A percentile compares a stretch with the other conserved stretches of the same genome.
phyloP scores from a whole-genome alignment of 2,329 filamentous ascomycete genomes.

The Stemphylium beticola region DNA sequence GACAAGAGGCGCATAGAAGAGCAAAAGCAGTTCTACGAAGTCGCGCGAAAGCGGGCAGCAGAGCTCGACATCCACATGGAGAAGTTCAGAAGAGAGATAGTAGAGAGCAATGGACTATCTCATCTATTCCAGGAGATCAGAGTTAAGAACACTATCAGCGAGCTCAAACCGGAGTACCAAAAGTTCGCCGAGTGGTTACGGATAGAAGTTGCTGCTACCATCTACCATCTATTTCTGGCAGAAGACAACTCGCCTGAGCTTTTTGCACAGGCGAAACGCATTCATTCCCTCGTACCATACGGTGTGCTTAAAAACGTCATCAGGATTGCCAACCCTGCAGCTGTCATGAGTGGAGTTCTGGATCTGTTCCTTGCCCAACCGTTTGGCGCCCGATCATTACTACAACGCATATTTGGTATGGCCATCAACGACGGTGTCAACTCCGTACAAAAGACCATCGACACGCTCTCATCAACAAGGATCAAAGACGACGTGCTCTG shows the following conservation, averaged over 20 bases:
- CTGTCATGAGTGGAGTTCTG: slow-evolving; percentile 94
- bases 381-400: slow-evolving; percentile 84
- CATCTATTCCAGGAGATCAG: slow-evolving; percentile 93
- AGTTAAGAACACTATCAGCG: slow-evolving; percentile 83
- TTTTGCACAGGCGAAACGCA: slow-evolving; percentile 90
- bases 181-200: slow-evolving; percentile 98
- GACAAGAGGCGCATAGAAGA: slow-evolving; percentile 90
- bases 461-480: slow-evolving; percentile 71
- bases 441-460: slow-evolving; percentile 85
- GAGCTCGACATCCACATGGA: slow-evolving; percentile 99
- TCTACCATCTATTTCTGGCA: slow-evolving; percentile 96
- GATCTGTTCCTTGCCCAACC: slow-evolving; percentile 96
- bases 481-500: slow-evolving; percentile 82
- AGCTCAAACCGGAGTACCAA: slow-evolving; percentile 92
- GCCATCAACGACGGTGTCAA: slow-evolving; percentile 90
- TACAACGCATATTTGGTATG: slow-evolving; percentile 93
- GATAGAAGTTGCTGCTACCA: slow-evolving; percentile 94
- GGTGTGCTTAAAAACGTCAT: slow-evolving; percentile 95
- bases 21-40: slow-evolving; percentile 93
- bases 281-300: slow-evolving; percentile 94
- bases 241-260: slow-evolving; percentile 98
- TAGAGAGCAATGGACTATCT: slow-evolving; percentile 83
- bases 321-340: slow-evolving; percentile 91
- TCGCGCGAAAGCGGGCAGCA: slow-evolving; percentile 85
- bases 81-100: slow-evolving; percentile 70